A percentile compares a stretch with the other conserved stretches of the same genome.
These are phyloP conservation scores for Aegle marmelos DNA, from an alignment of 345 rosid genomes.

Conservation along the genomic window DNA sequence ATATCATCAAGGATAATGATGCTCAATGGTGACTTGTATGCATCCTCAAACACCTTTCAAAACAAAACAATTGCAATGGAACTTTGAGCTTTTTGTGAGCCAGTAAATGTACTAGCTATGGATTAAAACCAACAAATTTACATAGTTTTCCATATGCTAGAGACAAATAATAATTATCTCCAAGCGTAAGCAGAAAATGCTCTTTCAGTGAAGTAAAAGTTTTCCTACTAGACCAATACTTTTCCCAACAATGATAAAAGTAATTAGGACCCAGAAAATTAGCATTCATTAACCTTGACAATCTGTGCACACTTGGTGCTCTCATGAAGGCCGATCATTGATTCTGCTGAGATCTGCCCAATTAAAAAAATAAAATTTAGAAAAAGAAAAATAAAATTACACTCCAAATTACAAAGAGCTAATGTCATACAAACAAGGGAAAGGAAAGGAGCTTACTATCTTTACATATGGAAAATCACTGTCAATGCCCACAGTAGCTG, in stretches of 20 bases:
- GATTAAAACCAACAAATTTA: slow-evolving; percentile 11
- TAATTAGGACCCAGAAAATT: background rate
- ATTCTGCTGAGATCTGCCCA: slow-evolving; percentile 81
- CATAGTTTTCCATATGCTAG: background rate
- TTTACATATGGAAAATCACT: slow-evolving; percentile 98
- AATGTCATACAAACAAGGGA: background rate
- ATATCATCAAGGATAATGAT: slow-evolving; percentile 93
- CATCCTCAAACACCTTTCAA: slow-evolving; percentile 92
- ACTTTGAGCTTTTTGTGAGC: background rate
- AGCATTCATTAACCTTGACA: slow-evolving; percentile 62
- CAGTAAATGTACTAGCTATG: slow-evolving; percentile 14
- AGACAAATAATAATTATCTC: background rate
- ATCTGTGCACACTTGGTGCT: slow-evolving; percentile 94
- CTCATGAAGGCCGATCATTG: slow-evolving; percentile 96
- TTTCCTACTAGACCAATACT: background rate
- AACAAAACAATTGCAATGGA: background rate
- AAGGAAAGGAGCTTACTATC: slow-evolving; percentile 59
- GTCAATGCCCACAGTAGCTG: slow-evolving; percentile 91
- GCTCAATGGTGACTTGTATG: slow-evolving; percentile 95
- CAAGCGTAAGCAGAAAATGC: background rate
- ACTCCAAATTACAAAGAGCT: background rate
- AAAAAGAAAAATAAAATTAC: background rate
- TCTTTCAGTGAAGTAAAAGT: background rate
- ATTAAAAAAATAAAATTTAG: slow-evolving; percentile 5
- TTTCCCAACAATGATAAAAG: background rate